A percentile compares a stretch with the other conserved stretches of the same genome.
Evolutionary conservation across 768 basidiomycete species (phyloP).

Genomic region (Cystoderma amianthinum): DNA sequence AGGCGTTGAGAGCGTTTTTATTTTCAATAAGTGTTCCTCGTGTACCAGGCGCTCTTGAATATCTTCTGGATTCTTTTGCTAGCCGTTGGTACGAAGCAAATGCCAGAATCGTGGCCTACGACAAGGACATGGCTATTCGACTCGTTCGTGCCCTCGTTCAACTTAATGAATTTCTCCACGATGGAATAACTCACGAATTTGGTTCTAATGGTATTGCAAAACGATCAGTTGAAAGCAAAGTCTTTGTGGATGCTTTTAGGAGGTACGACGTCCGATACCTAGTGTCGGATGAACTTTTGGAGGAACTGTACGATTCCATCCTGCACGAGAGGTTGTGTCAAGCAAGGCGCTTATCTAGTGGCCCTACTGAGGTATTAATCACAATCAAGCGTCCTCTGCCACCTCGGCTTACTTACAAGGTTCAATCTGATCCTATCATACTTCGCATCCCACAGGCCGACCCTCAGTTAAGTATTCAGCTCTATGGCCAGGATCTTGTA

Average conservation of each 20-base stretch:
- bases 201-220: constrained; percentile 46
- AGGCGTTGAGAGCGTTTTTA: constrained; percentile 84
- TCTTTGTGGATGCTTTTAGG: constrained; percentile 82
- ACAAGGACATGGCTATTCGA: constrained; percentile 71
- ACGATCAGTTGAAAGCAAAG: constrained; percentile 60
- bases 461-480: constrained; percentile 71
- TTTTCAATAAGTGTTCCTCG: constrained; percentile 64
- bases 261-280: constrained; percentile 64
- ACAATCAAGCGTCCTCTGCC: constrained; percentile 73
- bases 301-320: constrained; percentile 76
- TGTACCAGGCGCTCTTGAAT: constrained; percentile 45
- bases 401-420: constrained; percentile 74
- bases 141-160: constrained; percentile 80
- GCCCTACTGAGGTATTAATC: constrained; percentile 46
- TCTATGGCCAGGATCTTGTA: constrained; percentile 80
- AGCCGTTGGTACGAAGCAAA: constrained; percentile 91
- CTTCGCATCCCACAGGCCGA: constrained; percentile 84
- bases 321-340: constrained; percentile 66
- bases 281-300: constrained; percentile 70
- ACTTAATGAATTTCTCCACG: constrained; percentile 84
- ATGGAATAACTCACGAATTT: constrained; percentile 55
- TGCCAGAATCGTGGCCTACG: constrained; percentile 65
- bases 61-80: constrained; percentile 79
- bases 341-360: constrained; percentile 42
- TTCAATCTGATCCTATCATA: constrained; percentile 83